Base-by-base conservation (phyloP, 192 early-diverging fungal species). In the Anaeromyces robustus region DNA sequence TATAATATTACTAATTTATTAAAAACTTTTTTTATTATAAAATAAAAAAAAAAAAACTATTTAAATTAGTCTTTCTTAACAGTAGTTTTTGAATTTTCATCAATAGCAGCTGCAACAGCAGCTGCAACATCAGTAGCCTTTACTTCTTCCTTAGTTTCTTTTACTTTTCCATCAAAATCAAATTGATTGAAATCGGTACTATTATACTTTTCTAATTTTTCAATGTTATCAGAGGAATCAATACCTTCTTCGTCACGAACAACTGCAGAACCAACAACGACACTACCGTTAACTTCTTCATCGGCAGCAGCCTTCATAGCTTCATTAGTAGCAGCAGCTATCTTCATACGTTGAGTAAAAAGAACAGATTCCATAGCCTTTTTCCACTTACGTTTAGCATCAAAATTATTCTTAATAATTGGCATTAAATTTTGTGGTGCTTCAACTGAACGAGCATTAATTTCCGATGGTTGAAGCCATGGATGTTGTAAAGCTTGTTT, bases 401-500 rank as follows among this genome's bases (percentile, higher is more conserved):
- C 52, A 68, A 68, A 68, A 22, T 68, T 68, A 68, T 26, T 68
- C 26, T 68, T 68, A n/a, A 68, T 22, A n/a, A n/a, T 68, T 68
- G 52, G 52, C 52, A 68, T 68, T 68, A 68, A 68, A 26, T 68
- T 68, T 68, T 68, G 17, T n/a, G 52, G 18, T n/a, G 52, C 26
- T n/a, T 68, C 52, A 68, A 68, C 26, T 0, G 52, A 68, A 68
- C 52, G 52, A 4, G 11, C 26, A 68, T 68, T n/a, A 2, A 68
- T 7, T 68, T n/a, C 4, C 6, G 52, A 22, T 68, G 22, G 52
- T 68, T 68, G 52, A n/a, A 96, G 81, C 95, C 95, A 96, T 28
- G 92, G 90, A 78, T 96, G 94, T 37, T 85, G 78, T 77, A 96
- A 85, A 0, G 94, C 94, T 86, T 93, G 86, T 19, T 85, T 84